These are phyloP conservation scores for Mediolabrus comicus DNA, from an alignment of 108 stramenopile species.

Conservation along the genomic window DNA sequence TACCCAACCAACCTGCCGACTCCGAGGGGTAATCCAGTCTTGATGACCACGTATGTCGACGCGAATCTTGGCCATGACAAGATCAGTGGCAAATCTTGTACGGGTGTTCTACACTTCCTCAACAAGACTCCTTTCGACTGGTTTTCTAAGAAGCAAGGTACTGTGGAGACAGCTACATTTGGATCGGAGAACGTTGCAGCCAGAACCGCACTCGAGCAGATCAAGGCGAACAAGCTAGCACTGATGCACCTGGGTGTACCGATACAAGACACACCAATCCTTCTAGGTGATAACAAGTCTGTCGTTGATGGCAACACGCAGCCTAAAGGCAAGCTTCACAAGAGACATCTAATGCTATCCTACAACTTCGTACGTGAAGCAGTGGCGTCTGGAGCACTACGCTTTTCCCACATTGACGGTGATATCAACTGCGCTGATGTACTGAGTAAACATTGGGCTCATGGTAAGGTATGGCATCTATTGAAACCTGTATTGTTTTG, in stretches of 20 bases:
- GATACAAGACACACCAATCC: constrained; percentile 18
- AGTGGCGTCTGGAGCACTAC: too few species aligned
- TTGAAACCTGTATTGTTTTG: too few species aligned
- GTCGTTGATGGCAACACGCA: constrained; percentile 33
- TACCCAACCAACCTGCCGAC: too few species aligned
- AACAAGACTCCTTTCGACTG: constrained; percentile 37
- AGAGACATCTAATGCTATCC: constrained; percentile 27
- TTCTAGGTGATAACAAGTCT: constrained; percentile 31
- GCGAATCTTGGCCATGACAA: too few species aligned
- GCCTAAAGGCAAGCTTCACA: constrained; percentile 48
- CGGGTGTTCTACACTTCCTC: constrained; percentile 4
- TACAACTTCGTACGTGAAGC: constrained; percentile 45
- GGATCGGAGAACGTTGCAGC: constrained; percentile 47
- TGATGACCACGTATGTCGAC: too few species aligned
- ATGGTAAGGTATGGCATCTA: too few species aligned
- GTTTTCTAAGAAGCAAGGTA: constrained; percentile 45
- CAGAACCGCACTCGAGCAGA: constrained; percentile 28
- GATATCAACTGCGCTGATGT: too few species aligned
- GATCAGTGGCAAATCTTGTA: constrained; percentile 38
- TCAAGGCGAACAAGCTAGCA: constrained; percentile 27
- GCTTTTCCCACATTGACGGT: too few species aligned
- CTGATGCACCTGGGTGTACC: constrained; percentile 36
- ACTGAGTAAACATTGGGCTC: too few species aligned
- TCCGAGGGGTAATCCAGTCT: too few species aligned
- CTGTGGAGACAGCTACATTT: constrained; percentile 44